phyloP scores from a whole-genome alignment of 805 yeast genomes.

The Monosporozyma servazzii region DNA sequence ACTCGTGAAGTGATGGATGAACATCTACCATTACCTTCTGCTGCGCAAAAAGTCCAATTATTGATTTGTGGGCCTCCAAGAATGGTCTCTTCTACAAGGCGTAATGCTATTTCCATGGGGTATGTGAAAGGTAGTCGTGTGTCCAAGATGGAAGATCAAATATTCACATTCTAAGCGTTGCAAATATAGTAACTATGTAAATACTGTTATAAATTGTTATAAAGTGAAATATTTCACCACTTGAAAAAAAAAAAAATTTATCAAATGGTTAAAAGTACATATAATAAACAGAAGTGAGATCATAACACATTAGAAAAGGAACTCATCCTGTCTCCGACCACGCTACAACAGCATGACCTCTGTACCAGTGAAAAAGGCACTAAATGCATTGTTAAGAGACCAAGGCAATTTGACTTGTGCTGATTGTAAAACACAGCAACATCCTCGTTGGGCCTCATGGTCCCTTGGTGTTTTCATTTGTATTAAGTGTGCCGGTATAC shows the following conservation, averaged over 20 bases:
- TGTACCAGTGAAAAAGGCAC: slow-evolving; percentile 36
- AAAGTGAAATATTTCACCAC: too few relatives aligned
- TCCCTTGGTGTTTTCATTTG: slow-evolving; percentile 87
- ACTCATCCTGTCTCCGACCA: background rate
- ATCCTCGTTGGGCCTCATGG: slow-evolving; percentile 99
- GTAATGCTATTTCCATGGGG: slow-evolving; percentile 65
- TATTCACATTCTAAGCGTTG: slow-evolving; percentile 60
- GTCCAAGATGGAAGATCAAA: slow-evolving; percentile 82
- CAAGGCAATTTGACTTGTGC: slow-evolving; percentile 74
- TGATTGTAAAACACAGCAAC: slow-evolving; percentile 81
- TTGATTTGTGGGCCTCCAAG: slow-evolving; percentile 93
- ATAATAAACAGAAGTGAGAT: background rate
- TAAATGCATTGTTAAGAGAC: slow-evolving; percentile 68
- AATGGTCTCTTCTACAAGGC: slow-evolving; percentile 78
- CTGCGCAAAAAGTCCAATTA: slow-evolving; percentile 43
- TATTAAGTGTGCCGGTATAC: slow-evolving; percentile 92
- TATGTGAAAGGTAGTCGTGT: slow-evolving; percentile 80
- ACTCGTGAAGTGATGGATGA: slow-evolving; percentile 54
- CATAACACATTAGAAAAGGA: background rate
- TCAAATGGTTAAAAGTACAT: background rate
- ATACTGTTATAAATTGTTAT: background rate
- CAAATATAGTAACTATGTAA: background rate
- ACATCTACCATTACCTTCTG: slow-evolving; percentile 52
- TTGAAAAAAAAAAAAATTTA: too few relatives aligned
- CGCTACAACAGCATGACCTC: slow-evolving; percentile 1